phyloP scores from a whole-genome alignment of 352 stramenopile species.

The Phytophthora kernoviae region DNA sequence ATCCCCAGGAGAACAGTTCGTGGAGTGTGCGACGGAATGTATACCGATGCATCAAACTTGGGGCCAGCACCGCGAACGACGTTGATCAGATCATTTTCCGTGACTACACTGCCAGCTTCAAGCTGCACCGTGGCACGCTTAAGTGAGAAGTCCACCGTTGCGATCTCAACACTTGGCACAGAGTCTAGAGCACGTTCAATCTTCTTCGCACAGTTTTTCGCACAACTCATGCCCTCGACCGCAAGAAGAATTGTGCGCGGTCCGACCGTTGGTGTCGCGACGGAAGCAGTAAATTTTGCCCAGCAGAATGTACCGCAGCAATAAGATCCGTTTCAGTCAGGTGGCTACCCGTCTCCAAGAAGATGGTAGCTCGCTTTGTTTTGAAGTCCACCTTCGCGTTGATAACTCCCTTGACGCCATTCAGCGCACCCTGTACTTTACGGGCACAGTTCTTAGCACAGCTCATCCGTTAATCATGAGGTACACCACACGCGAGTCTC shows the following conservation, averaged over 20 bases:
- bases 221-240: slow-evolving; percentile 81
- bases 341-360: slow-evolving; percentile 71
- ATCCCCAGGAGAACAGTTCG: slow-evolving; percentile 59
- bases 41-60: slow-evolving; percentile 74
- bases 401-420: slow-evolving; percentile 62
- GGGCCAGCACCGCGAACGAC: slow-evolving; percentile 48
- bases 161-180: slow-evolving; percentile 54
- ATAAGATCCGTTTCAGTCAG: slow-evolving; percentile 70
- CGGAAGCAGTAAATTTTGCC: slow-evolving; percentile 61
- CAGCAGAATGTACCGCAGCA: slow-evolving; percentile 57
- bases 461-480: slow-evolving; percentile 81
- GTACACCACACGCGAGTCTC: slow-evolving; percentile 76
- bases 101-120: slow-evolving; percentile 47
- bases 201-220: slow-evolving; percentile 82
- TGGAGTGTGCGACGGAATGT: slow-evolving; percentile 29
- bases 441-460: slow-evolving; percentile 75
- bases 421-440: slow-evolving; percentile 80
- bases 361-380: slow-evolving; percentile 76
- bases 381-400: slow-evolving; percentile 81
- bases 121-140: slow-evolving; percentile 72
- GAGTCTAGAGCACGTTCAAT: slow-evolving; percentile 62
- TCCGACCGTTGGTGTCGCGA: slow-evolving; percentile 42
- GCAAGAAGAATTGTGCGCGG: slow-evolving; percentile 60
- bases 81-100: slow-evolving; percentile 62
- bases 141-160: slow-evolving; percentile 66